A percentile compares a stretch with the other conserved stretches of the same genome.
phyloP scores from a whole-genome alignment of 441 rosid genomes.

The Bruguiera hainesii region DNA sequence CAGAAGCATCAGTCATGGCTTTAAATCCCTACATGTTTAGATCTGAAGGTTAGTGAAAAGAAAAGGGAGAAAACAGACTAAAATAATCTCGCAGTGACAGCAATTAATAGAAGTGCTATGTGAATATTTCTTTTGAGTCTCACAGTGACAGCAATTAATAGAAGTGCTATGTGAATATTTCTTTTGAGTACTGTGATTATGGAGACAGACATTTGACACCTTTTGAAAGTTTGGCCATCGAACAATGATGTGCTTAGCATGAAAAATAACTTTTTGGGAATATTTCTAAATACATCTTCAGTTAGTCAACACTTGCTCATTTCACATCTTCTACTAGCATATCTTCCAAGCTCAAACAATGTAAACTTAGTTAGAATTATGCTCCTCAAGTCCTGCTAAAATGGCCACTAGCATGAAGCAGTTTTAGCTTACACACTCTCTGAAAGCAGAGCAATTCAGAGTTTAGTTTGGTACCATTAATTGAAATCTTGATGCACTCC shows the following conservation, averaged over 20 bases:
- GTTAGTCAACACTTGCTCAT: no score
- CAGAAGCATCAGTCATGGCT: constrained; percentile 93
- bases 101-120: neutral
- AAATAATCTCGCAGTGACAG: constrained; percentile 5
- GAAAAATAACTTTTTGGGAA: no score
- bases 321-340: no score
- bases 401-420: neutral
- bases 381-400: no score
- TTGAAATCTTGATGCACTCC: neutral
- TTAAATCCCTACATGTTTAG: constrained; percentile 52
- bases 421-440: neutral
- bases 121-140: neutral
- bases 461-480: neutral
- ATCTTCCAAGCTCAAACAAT: no score
- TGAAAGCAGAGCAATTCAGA: neutral
- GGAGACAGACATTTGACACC: no score
- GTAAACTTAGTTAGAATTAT: no score
- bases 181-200: no score
- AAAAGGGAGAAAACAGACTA: neutral
- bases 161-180: no score
- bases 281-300: no score
- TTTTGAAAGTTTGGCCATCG: no score
- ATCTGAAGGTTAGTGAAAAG: constrained; percentile 10
- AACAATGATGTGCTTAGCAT: no score
- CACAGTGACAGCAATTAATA: constrained; percentile 1